Conservation (phyloP, 495 filamentous ascomycete species). For the Neurospora sp. region DNA sequence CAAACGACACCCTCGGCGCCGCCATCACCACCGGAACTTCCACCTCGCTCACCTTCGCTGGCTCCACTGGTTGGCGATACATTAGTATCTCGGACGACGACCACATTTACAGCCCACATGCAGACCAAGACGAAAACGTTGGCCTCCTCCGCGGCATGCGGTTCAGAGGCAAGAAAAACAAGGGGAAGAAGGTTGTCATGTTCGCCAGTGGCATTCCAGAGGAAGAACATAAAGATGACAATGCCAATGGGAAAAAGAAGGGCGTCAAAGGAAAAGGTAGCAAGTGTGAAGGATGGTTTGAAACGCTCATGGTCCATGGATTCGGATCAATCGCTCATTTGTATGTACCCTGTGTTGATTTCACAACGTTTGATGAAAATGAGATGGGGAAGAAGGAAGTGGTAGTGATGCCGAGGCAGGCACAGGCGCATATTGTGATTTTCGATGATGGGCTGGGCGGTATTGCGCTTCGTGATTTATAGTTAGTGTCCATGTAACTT, state of each 20-base stretch:
- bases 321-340: neutral
- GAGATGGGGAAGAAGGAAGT: neutral
- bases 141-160: neutral
- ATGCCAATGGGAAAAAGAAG: neutral
- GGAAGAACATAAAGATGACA: neutral
- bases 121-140: neutral
- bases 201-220: neutral
- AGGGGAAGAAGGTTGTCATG: neutral
- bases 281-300: neutral
- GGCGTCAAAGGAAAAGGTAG: neutral
- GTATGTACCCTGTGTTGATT: neutral
- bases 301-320: neutral
- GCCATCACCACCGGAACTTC: neutral
- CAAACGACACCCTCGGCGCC: neutral
- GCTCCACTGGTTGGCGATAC: neutral
- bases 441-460: neutral
- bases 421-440: neutral
- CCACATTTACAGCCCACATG: neutral
- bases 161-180: neutral
- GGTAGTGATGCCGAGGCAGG: neutral
- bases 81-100: neutral
- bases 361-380: neutral
- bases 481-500: neutral
- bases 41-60: neutral
- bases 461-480: neutral